Evolutionary conservation across 257 asterid genomes (phyloP).

Genomic region (Nicotiana tabacum): DNA sequence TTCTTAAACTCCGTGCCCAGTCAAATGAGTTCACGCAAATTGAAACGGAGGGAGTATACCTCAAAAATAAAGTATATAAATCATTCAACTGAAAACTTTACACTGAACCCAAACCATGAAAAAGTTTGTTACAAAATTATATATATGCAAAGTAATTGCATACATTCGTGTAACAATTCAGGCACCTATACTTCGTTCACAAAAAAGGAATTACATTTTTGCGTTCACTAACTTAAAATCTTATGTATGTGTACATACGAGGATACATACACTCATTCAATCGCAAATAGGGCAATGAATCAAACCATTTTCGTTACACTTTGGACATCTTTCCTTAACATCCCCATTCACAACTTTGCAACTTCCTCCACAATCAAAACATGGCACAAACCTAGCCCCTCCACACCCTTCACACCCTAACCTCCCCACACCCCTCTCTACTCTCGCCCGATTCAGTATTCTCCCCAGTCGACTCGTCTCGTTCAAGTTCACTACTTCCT

Average conservation of each 20-base stretch:
- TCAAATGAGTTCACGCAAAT: too few species aligned
- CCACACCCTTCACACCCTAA: slow-evolving; percentile 83
- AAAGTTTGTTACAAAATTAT: background rate
- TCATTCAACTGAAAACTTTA: background rate
- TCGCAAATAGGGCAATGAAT: slow-evolving; percentile 32
- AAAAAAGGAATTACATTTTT: background rate
- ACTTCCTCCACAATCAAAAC: slow-evolving; percentile 82
- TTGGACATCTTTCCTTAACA: slow-evolving; percentile 29
- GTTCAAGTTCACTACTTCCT: slow-evolving; percentile 65
- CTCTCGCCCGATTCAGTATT: slow-evolving; percentile 70
- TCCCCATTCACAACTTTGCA: slow-evolving; percentile 52
- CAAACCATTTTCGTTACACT: slow-evolving; percentile 45
- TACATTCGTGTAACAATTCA: background rate
- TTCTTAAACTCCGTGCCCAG: too few species aligned
- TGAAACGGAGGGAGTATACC: background rate
- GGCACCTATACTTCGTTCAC: background rate
- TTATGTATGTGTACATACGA: background rate
- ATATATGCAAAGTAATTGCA: background rate
- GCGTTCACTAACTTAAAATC: background rate
- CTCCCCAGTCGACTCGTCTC: slow-evolving; percentile 66
- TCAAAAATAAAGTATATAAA: background rate
- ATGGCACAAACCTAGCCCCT: slow-evolving; percentile 83
- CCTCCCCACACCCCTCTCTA: slow-evolving; percentile 87
- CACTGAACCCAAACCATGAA: background rate
- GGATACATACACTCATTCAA: background rate